Evolutionary conservation across 495 filamentous ascomycete species (phyloP).

Genomic region (Patellaria atrata): DNA sequence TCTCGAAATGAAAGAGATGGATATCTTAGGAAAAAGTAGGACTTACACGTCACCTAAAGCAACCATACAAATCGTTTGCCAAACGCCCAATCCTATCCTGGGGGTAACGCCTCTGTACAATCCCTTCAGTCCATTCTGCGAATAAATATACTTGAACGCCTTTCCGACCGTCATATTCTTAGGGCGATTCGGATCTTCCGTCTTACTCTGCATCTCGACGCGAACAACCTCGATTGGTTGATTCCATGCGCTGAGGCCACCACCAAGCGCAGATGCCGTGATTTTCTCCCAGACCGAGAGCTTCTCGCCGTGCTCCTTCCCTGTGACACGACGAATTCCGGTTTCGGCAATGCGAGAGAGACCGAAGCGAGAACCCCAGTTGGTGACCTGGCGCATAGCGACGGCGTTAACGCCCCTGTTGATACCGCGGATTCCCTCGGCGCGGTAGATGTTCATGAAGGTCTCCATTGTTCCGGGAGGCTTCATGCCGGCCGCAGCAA

Average conservation of each 20-base stretch:
- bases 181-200: slow-evolving; percentile 87
- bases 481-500: slow-evolving; percentile 68
- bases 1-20: slow-evolving; percentile 14
- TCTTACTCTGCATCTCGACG: slow-evolving; percentile 99
- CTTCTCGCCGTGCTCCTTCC: slow-evolving; percentile 67
- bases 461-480: slow-evolving; percentile 78
- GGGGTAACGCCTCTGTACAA: slow-evolving; percentile 93
- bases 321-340: slow-evolving; percentile 64
- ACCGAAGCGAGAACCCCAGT: slow-evolving; percentile 96
- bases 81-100: slow-evolving; percentile 86
- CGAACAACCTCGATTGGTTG: slow-evolving; percentile 99
- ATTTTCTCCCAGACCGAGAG: slow-evolving; percentile 78
- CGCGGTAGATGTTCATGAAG: slow-evolving; percentile 93
- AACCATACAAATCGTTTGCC: slow-evolving; percentile 99
- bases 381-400: slow-evolving; percentile 96
- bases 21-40: slow-evolving; percentile 9
- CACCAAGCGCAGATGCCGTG: slow-evolving; percentile 70
- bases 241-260: slow-evolving; percentile 94
- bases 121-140: slow-evolving; percentile 74
- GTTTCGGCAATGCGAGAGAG: slow-evolving; percentile 79
- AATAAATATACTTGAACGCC: slow-evolving; percentile 86
- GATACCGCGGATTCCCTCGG: slow-evolving; percentile 89
- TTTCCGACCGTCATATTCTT: slow-evolving; percentile 96
- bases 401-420: slow-evolving; percentile 98
- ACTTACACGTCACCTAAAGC: slow-evolving; percentile 97